phyloP scores from a whole-genome alignment of 116 monocot genomes.

The Phalaenopsis hybrid region DNA sequence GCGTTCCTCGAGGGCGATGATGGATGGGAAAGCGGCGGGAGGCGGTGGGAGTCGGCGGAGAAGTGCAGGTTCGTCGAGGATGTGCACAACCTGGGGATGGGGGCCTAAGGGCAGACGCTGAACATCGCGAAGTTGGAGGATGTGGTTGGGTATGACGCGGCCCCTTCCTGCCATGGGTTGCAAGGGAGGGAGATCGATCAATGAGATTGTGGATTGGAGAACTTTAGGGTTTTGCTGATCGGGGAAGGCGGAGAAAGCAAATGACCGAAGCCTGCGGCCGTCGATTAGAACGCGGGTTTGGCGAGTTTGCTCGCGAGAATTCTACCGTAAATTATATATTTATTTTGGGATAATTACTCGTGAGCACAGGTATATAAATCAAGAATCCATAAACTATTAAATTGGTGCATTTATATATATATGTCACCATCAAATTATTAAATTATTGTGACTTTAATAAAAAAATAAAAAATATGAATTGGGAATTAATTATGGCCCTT shows the following conservation, averaged over 20 bases:
- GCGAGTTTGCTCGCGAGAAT: no score
- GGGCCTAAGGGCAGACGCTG: slow-evolving; percentile 11
- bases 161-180: slow-evolving; percentile 32
- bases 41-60: slow-evolving; percentile 13
- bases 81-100: slow-evolving; percentile 4
- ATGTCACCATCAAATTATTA: no score
- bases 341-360: no score
- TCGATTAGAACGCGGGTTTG: no score
- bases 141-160: slow-evolving; percentile 20
- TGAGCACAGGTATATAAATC: no score
- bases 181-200: not conserved
- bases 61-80: not conserved
- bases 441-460: no score
- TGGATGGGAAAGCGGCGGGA: slow-evolving; percentile 6
- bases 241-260: not conserved
- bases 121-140: slow-evolving; percentile 19
- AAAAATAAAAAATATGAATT: no score
- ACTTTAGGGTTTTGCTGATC: not conserved
- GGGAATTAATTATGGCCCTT: no score
- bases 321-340: no score
- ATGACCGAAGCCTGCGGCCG: not conserved
- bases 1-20: slow-evolving; percentile 45
- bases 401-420: no score
- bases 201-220: not conserved
- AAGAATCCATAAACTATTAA: no score